phyloP scores from a whole-genome alignment of 2,329 filamentous ascomycete genomes.

The Colletotrichum chrysophilum region DNA sequence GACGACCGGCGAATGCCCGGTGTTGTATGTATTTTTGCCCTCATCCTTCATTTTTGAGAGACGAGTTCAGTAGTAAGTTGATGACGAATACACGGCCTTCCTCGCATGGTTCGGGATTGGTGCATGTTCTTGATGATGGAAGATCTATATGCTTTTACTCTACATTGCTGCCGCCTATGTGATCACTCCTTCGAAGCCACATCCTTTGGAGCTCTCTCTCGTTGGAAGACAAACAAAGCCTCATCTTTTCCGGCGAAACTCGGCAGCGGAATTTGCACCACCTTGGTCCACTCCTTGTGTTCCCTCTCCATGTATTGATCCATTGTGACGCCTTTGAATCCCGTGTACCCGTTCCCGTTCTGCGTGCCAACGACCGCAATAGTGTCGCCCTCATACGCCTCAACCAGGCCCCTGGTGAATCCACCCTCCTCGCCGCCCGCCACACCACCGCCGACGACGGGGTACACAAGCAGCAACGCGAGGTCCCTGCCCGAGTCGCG shows the following conservation, averaged over 20 bases:
- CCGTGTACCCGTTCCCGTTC: conserved; percentile 77
- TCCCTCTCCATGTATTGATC: conserved; percentile 69
- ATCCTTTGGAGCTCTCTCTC: conserved; percentile 38
- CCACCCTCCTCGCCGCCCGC: conserved; percentile 67
- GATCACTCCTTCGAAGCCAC: background rate
- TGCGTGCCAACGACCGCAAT: conserved; percentile 78
- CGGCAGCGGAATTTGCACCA: conserved; percentile 70
- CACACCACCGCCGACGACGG: conserved; percentile 67
- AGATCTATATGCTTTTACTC: background rate
- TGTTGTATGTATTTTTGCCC: too few relatives aligned
- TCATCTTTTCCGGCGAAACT: conserved; percentile 82
- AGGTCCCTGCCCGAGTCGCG: conserved; percentile 55
- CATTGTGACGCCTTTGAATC: conserved; percentile 67
- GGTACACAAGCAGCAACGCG: conserved; percentile 75
- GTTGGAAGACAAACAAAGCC: conserved; percentile 71
- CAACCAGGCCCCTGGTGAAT: conserved; percentile 69
- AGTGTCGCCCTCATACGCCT: conserved; percentile 65
- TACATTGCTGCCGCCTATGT: background rate
- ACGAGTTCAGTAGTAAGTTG: background rate
- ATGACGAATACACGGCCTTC: background rate
- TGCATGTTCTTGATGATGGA: background rate
- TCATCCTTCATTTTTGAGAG: background rate
- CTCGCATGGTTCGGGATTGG: too few relatives aligned
- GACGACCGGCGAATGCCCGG: too few relatives aligned
- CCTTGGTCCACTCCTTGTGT: conserved; percentile 61